Evolutionary conservation across 768 basidiomycete species (phyloP).

Genomic region (Lactarius sanguifluus): DNA sequence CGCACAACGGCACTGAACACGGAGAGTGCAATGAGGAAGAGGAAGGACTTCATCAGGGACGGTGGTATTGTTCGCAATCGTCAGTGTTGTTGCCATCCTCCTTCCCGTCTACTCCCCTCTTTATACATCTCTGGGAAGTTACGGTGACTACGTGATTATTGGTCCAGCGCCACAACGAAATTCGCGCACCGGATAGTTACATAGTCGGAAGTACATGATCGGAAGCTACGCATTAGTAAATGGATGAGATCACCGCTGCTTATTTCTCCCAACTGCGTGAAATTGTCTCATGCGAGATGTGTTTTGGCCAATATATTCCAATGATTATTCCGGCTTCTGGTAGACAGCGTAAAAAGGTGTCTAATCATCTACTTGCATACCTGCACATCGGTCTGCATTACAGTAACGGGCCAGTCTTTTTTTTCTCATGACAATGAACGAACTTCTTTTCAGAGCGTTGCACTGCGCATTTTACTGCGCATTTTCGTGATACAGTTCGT

Average conservation of each 20-base stretch:
- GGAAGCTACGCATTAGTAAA: not conserved
- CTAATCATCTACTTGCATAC: no score
- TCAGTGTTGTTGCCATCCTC: not conserved
- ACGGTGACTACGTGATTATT: not conserved
- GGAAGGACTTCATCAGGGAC: conserved; percentile 3
- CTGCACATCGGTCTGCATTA: not conserved
- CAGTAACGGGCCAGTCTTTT: not conserved
- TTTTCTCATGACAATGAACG: not conserved
- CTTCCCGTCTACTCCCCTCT: not conserved
- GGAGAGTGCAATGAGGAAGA: not conserved
- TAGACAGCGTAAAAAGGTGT: no score
- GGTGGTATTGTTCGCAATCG: not conserved
- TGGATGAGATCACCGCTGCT: not conserved
- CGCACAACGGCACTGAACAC: not conserved
- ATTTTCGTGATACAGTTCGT: not conserved
- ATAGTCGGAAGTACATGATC: no score
- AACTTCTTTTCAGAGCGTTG: not conserved
- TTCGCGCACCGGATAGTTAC: not conserved
- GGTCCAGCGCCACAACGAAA: not conserved
- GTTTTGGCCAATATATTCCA: no score
- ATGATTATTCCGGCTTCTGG: no score
- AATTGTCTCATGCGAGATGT: no score
- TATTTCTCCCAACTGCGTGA: not conserved
- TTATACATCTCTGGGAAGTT: conserved; percentile 6
- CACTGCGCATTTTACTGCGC: not conserved